Evolutionary conservation across 441 rosid species (phyloP).

Genomic region (Aleurites moluccanus): DNA sequence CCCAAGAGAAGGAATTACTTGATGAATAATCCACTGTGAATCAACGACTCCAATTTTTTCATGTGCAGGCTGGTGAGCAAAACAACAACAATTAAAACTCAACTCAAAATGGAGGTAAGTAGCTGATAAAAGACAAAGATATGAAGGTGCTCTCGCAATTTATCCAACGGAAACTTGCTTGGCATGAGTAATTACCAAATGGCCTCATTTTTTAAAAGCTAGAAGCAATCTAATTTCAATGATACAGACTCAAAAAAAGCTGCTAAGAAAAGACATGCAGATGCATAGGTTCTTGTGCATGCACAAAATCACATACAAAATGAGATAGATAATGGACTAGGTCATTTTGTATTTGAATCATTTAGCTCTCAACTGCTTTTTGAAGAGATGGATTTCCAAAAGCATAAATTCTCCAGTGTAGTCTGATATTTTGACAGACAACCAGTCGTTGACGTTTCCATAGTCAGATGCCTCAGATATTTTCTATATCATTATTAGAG

Average conservation of each 20-base stretch:
- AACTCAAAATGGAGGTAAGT: not conserved
- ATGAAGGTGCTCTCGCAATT: not conserved
- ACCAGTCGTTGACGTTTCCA: not conserved
- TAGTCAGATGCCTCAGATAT: no score
- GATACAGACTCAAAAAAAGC: not conserved
- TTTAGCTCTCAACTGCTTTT: not conserved
- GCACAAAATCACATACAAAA: not conserved
- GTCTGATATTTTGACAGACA: not conserved
- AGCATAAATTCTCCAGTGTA: not conserved
- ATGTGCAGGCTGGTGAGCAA: slow-evolving; percentile 63
- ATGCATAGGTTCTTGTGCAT: not conserved
- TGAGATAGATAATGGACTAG: not conserved
- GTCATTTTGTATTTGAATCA: not conserved
- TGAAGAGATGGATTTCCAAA: not conserved
- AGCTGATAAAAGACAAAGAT: slow-evolving; percentile 4
- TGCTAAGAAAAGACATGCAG: not conserved
- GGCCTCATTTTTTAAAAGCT: no score
- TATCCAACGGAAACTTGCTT: not conserved
- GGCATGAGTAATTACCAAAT: not conserved
- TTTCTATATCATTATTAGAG: not conserved
- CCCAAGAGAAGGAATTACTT: slow-evolving; percentile 82
- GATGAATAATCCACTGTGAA: slow-evolving; percentile 89
- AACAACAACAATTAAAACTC: slow-evolving; percentile 4
- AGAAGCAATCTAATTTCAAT: not conserved
- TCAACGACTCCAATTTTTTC: slow-evolving; percentile 92